Evolutionary conservation across 2,329 filamentous ascomycete species (phyloP).

Genomic region (Penicillium sp.): DNA sequence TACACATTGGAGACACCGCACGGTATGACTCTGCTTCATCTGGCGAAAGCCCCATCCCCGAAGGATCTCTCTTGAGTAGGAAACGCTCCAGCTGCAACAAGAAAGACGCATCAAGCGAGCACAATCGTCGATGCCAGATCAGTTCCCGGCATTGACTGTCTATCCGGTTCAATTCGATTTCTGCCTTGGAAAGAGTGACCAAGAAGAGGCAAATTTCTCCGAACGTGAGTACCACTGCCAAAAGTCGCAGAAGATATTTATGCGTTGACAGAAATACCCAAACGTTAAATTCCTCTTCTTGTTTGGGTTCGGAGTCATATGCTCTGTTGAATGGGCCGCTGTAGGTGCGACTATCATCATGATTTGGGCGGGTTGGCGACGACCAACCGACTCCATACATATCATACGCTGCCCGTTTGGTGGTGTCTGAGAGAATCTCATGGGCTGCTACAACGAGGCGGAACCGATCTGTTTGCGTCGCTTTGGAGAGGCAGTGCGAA

Average conservation of each 20-base stretch:
- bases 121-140: neutral
- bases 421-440: slow-evolving; percentile 1
- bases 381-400: slow-evolving; percentile 2
- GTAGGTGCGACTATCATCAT: neutral
- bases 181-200: neutral
- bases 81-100: neutral
- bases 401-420: slow-evolving; percentile 2
- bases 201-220: neutral
- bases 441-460: slow-evolving; percentile 3
- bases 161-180: neutral
- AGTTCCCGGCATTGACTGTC: neutral
- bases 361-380: neutral
- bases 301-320: neutral
- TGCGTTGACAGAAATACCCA: neutral
- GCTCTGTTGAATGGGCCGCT: neutral
- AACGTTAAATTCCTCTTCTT: neutral
- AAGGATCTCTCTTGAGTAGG: neutral
- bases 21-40: neutral
- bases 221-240: neutral
- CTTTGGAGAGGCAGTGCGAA: neutral
- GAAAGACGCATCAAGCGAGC: neutral
- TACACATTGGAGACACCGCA: neutral
- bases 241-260: neutral
- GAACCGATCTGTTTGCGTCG: neutral
- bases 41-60: neutral